Percentiles rank a stretch among this genome's conserved stretches.
Evolutionary conservation across 2,329 filamentous ascomycete genomes (phyloP).

Genomic region (Pestalotiopsis sp.): DNA sequence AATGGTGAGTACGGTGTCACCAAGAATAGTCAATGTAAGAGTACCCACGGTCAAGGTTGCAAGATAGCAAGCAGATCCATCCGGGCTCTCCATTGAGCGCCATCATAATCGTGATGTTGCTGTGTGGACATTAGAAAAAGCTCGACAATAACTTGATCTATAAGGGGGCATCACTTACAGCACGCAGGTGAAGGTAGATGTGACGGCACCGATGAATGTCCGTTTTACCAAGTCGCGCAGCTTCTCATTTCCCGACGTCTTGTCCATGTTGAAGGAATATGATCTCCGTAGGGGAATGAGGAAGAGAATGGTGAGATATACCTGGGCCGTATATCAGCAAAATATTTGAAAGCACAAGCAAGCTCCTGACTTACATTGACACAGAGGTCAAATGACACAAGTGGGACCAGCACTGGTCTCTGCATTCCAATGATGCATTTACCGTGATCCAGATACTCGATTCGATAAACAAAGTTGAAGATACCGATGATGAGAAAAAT

Average conservation of each 20-base stretch:
- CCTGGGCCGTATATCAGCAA: constrained; percentile 21
- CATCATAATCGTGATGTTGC: constrained; percentile 60
- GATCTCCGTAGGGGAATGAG: constrained; percentile 53
- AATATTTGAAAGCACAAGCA: background rate
- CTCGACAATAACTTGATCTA: too few relatives aligned
- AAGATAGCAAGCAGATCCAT: constrained; percentile 67
- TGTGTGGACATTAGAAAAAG: constrained; percentile 22
- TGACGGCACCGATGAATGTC: constrained; percentile 59
- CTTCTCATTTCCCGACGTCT: constrained; percentile 38
- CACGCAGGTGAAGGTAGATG: constrained; percentile 58
- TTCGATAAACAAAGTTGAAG: constrained; percentile 62
- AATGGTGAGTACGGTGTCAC: background rate
- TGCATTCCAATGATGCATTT: constrained; percentile 65
- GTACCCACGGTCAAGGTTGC: constrained; percentile 59
- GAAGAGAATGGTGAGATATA: constrained; percentile 63
- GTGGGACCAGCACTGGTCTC: constrained; percentile 56
- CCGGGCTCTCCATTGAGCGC: constrained; percentile 60
- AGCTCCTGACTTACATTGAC: constrained; percentile 47
- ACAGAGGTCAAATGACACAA: constrained; percentile 61
- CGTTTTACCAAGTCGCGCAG: constrained; percentile 55
- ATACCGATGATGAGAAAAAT: constrained; percentile 48
- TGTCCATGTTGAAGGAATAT: constrained; percentile 49
- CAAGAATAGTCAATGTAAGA: background rate
- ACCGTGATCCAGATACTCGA: constrained; percentile 53
- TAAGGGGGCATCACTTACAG: constrained; percentile 39